Conservation (phyloP, 2,329 filamentous ascomycete genomes). For the Remersonia thermophila region DNA sequence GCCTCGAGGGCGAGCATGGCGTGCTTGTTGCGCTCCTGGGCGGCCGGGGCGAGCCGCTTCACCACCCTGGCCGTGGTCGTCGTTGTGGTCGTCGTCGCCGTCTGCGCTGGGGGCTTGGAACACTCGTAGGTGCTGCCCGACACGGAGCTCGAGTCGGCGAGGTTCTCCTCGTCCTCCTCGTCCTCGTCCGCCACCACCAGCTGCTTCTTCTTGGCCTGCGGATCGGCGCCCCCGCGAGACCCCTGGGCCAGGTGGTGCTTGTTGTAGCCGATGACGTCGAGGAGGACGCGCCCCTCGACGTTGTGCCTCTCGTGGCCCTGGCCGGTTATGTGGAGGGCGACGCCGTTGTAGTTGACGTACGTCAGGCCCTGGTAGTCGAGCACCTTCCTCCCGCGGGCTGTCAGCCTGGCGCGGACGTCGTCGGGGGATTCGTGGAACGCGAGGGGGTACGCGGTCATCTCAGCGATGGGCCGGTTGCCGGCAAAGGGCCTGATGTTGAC, state of each 20-base stretch:
- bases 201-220: constrained; percentile 17
- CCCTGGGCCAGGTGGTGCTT: constrained; percentile 28
- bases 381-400: constrained; percentile 26
- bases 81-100: constrained; percentile 2
- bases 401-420: constrained; percentile 20
- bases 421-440: constrained; percentile 22
- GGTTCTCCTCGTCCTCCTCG: background rate
- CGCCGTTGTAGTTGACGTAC: constrained; percentile 30
- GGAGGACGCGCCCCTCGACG: constrained; percentile 28
- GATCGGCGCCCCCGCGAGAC: constrained; percentile 24
- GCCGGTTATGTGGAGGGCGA: constrained; percentile 22
- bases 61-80: constrained; percentile 1
- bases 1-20: constrained; percentile 27
- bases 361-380: constrained; percentile 30
- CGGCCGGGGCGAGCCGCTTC: constrained; percentile 22
- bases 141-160: too few species aligned
- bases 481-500: constrained; percentile 23
- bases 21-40: constrained; percentile 27
- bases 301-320: constrained; percentile 22
- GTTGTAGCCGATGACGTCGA: constrained; percentile 31
- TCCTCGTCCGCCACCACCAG: constrained; percentile 2
- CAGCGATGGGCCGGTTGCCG: constrained; percentile 30
- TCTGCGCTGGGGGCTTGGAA: too few species aligned
- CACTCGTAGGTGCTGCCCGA: too few species aligned
- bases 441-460: constrained; percentile 28